A percentile compares a stretch with the other conserved stretches of the same genome.
phyloP scores from a whole-genome alignment of 192 early-diverging fungal species.

The Backusella westeae region DNA sequence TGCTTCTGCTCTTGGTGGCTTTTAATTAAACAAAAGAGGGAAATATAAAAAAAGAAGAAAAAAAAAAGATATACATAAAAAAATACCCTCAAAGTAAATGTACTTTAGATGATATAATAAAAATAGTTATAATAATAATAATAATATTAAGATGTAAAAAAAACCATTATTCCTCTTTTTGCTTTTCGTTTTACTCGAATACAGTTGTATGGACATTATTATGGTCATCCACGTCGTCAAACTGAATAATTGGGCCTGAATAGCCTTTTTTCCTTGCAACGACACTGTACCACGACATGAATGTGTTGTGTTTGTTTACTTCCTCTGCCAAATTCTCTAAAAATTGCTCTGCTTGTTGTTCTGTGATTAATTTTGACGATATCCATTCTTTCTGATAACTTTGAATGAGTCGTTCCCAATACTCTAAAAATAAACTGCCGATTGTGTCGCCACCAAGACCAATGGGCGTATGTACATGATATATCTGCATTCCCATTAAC shows the following conservation, averaged over 20 bases:
- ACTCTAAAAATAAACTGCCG: slow-evolving; percentile 19
- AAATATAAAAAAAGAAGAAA: neutral
- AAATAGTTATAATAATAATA: neutral
- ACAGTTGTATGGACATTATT: slow-evolving; percentile 5
- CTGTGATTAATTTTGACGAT: slow-evolving; percentile 7
- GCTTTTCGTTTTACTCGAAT: neutral
- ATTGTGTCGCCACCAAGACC: slow-evolving; percentile 17
- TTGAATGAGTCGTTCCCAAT: slow-evolving; percentile 17
- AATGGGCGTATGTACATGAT: slow-evolving; percentile 22
- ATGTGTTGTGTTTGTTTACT: slow-evolving; percentile 16
- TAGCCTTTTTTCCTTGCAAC: slow-evolving; percentile 24
- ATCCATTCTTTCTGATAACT: slow-evolving; percentile 14
- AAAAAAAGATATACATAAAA: neutral
- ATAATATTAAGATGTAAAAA: neutral
- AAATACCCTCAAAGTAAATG: neutral
- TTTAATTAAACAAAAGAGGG: slow-evolving; percentile 10
- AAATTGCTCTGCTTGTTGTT: slow-evolving; percentile 8
- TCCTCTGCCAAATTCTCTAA: slow-evolving; percentile 6
- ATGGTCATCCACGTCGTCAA: slow-evolving; percentile 21
- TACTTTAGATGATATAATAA: neutral
- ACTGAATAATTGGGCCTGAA: slow-evolving; percentile 21
- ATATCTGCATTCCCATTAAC: slow-evolving; percentile 17
- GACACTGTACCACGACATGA: slow-evolving; percentile 27
- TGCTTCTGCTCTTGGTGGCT: slow-evolving; percentile 26
- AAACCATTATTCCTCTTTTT: neutral